Evolutionary conservation across 2,329 filamentous ascomycete species (phyloP), one percentile per base, ranked within the genome.

Genomic region (Fusarium sp.): DNA sequence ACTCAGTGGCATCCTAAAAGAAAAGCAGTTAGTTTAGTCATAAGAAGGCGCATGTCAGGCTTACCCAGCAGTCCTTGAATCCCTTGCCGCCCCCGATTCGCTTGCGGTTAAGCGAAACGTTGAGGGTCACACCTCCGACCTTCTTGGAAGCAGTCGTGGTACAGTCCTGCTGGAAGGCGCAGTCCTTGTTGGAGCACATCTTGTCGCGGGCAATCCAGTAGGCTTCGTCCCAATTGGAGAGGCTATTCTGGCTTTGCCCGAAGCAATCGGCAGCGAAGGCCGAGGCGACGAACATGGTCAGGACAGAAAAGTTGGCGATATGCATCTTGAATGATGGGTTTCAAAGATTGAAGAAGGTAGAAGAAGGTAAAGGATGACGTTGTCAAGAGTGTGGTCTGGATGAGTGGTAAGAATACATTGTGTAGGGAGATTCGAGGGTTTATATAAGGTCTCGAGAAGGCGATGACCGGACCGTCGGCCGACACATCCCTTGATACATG

Each of bases 1-100:
- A 68, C 65, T 55, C 62, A 1, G 66, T 67, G 23, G 50, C 66
- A 34, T 54, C 66, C 63, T 68, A 6, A 4, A 4, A 40, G 27
- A 3, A 11, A 10, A 9, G 6, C 10, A 9, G 12, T 68, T 37
- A 68, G 55, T 2, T n/a, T 30, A 34, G 3, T 1, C 8, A 2
- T 3, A 9, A 4, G n/a, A 34, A 50, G 23, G 1, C 23, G 4
- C 3, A 23, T 3, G 23, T 23, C 23, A 23, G 23, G 3, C 66
- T 3, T 60, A 70, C 67, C 67, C 62, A 70, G 27, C 66, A 70
- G 4, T 70, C 66, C 18, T 62, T 51, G 43, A 69, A 70, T 12
- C 67, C 67, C n/a, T 69, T 70, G 10, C 62, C 55, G 6, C 41
- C 27, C 3, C 65, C 58, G 1, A 58, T 66, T 9, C 66, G 50